These are phyloP conservation scores for Cadophora gregata DNA, from an alignment of 2,329 filamentous ascomycete species.

Conservation along the genomic window DNA sequence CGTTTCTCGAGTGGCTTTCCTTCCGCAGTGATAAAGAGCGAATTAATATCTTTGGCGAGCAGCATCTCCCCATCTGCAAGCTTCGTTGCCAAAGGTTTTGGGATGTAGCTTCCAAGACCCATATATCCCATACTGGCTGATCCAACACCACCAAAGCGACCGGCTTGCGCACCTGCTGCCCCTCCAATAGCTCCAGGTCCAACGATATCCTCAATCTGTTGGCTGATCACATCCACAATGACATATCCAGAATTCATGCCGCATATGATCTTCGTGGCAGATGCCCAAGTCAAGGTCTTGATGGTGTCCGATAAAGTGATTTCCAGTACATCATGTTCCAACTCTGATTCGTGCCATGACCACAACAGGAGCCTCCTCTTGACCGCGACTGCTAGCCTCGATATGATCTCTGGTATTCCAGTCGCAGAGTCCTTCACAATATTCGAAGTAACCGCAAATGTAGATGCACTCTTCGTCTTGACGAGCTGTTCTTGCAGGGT, in stretches of 20 bases:
- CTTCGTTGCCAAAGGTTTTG: slow-evolving; percentile 85
- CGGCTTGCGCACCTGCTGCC: slow-evolving; percentile 56
- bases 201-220: slow-evolving; percentile 76
- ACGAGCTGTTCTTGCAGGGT: slow-evolving; percentile 78
- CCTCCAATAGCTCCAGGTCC: slow-evolving; percentile 76
- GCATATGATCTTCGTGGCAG: slow-evolving; percentile 82
- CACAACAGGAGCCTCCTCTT: slow-evolving; percentile 90
- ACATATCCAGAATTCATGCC: slow-evolving; percentile 93
- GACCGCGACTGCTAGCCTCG: slow-evolving; percentile 86
- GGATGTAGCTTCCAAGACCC: slow-evolving; percentile 89
- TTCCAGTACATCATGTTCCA: slow-evolving; percentile 75
- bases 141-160: slow-evolving; percentile 81
- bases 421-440: slow-evolving; percentile 89
- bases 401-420: slow-evolving; percentile 91
- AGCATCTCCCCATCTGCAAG: slow-evolving; percentile 84
- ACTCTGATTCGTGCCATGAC: slow-evolving; percentile 96
- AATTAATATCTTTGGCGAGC: slow-evolving; percentile 97
- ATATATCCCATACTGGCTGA: slow-evolving; percentile 95
- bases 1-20: slow-evolving; percentile 82
- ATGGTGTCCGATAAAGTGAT: slow-evolving; percentile 82
- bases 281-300: slow-evolving; percentile 90
- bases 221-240: slow-evolving; percentile 81
- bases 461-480: slow-evolving; percentile 85
- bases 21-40: slow-evolving; percentile 84
- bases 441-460: slow-evolving; percentile 93